Evolutionary conservation across 208 protist species (phyloP), one percentile per base, ranked within the genome.

Genomic region (Porcisia deanei): DNA sequence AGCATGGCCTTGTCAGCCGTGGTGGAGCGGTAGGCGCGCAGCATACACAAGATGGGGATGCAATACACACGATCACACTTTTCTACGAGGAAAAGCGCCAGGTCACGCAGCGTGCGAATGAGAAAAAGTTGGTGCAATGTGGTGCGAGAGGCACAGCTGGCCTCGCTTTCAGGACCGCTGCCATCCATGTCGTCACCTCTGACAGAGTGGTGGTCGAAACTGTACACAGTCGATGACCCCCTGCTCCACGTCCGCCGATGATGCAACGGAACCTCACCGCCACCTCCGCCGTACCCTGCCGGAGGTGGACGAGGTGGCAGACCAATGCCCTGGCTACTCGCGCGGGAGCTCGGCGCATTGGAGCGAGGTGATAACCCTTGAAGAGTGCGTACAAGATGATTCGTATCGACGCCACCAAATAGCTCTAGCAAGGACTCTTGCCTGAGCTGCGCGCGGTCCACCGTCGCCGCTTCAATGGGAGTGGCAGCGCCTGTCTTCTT

Each of bases 21-120:
- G 22, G 71, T 76, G 30, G 60, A n/a, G 45, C 75, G 85, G 80
- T 94, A 95, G 30, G 85, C 89, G 5, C 85, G 72, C 34, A 97
- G 55, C 91, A 96, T 96, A 75, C 87, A 91, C 25, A 96, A 85
- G 14, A 90, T 81, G 20, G 90, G 91, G 10, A 97, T 72, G 58
- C 87, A 82, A 80, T 96, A 96, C 41, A 95, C 85, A 54, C 91
- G 85, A 77, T 97, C 93, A 70, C 93, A 97, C 73, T 88, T 86
- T 22, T 94, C 85, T 57, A 88, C 82, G 49, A 93, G 77, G 67
- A 89, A 95, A 70, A 79, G 64, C 3, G 82, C 75, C 34, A 96
- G 61, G 34, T 84, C 78, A 22, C 85, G 83, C 58, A 96, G 71
- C 63, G 90, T 79, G 14, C 72, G 63, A 22, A 83, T 75, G 39